These are phyloP conservation scores for Excoecaria cochinchinensis DNA, from an alignment of 345 rosid species.

Conservation along the genomic window DNA sequence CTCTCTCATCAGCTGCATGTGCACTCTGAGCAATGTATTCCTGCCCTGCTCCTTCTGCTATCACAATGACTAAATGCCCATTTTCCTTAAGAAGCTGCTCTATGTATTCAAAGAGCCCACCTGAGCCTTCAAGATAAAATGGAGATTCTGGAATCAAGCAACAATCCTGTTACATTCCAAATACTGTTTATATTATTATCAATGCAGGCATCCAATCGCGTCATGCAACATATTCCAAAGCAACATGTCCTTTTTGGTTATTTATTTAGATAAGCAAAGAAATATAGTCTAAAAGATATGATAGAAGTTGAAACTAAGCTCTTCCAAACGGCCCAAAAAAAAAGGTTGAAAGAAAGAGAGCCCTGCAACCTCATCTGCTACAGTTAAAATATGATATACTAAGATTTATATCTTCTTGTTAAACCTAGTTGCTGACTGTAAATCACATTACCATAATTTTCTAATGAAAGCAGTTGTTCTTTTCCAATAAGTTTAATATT, in stretches of 20 bases:
- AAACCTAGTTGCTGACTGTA: not conserved
- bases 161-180: conserved; percentile 70
- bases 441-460: not conserved
- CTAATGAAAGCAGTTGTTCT: not conserved
- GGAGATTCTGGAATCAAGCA: conserved; percentile 98
- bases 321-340: not conserved
- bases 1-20: conserved; percentile 50
- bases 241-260: not conserved
- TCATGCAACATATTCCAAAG: not conserved
- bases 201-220: not conserved
- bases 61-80: conserved; percentile 76
- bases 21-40: conserved; percentile 67
- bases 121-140: conserved; percentile 83
- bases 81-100: conserved; percentile 77
- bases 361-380: too few relatives aligned
- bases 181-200: conserved; percentile 11
- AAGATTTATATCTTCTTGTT: not conserved
- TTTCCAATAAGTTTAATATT: not conserved
- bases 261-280: not conserved
- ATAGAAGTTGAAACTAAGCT: not conserved
- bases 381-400: not conserved
- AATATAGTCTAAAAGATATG: not conserved
- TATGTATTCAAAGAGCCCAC: conserved; percentile 82
- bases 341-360: not conserved
- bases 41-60: conserved; percentile 98